Base-by-base conservation (phyloP, 2,329 filamentous ascomycete species). In the Aspergillus texensis region DNA sequence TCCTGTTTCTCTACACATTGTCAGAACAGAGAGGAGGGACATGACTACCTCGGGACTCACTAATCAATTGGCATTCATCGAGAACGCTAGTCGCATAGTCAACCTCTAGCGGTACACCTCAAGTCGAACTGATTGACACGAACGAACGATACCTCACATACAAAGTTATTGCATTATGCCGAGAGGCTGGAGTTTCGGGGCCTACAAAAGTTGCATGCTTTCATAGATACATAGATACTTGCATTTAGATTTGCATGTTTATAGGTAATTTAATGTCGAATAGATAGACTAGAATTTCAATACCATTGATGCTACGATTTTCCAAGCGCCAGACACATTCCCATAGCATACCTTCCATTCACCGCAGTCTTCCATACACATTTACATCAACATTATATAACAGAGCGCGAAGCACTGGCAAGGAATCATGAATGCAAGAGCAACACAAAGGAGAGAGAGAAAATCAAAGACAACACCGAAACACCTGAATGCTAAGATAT, bases 401-500 rank as follows among this genome's bases (percentile, higher is more conserved):
- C 1, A 48, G 45, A 21, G 10, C n/a, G 21, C 19, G 43, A 46
- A 46, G 43, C 43, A 24, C 19, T 46, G 43, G 26, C 41, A 4
- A 54, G 26, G 30, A 54, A 32, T 21, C n/a, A 11, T 19, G 14
- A n/a, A 39, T 39, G 19, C 45, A 46, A 24, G 45, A 26, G 11
- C 11, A 21, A 26, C n/a, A 24, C 2, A n/a, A 30, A 30, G 32
- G 28, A 41, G 10, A 39, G 10, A 57, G 32, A 28, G 21, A 43
- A 14, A 12, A 53, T 12, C 50, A 36, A n/a, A 43, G 54, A 52
- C 10, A 52, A 58, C 24, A 58, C 67, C 56, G 46, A 52, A 69
- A 65, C 65, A 64, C 67, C 65, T 57, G 3, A 36, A 67, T 63
- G 67, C 67, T 57, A 59, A 56, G 48, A 32, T 45, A 58, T 30